phyloP scores from a whole-genome alignment of 345 rosid species.

The Melaleuca alternifolia region DNA sequence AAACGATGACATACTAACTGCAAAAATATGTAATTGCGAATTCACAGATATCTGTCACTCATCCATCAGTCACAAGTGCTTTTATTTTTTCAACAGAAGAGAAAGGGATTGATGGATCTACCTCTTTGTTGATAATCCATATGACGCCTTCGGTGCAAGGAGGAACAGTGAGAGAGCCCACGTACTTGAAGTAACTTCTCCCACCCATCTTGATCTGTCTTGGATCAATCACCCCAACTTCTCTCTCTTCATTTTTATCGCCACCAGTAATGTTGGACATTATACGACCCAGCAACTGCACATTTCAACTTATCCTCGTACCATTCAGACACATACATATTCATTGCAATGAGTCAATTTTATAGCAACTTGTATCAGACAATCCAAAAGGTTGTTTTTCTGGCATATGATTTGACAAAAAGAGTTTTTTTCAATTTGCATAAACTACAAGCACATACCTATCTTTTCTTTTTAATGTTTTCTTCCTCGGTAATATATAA shows the following conservation, averaged over 20 bases:
- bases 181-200: conserved; percentile 40
- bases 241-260: conserved; percentile 2
- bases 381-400: not conserved
- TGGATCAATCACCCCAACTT: conserved; percentile 44
- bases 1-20: not conserved
- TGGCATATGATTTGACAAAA: not conserved
- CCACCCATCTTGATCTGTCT: conserved; percentile 31
- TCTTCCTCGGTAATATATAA: not conserved
- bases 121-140: conserved; percentile 52
- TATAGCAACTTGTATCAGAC: not conserved
- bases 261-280: not conserved
- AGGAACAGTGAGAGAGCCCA: conserved; percentile 75
- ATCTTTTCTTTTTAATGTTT: too few relatives aligned
- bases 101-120: not conserved
- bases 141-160: conserved; percentile 72
- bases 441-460: not conserved
- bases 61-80: not conserved
- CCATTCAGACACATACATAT: not conserved
- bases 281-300: conserved; percentile 2
- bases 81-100: not conserved
- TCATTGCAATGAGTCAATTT: not conserved
- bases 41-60: not conserved
- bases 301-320: conserved; percentile 7
- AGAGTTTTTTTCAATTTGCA: not conserved
- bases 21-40: not conserved